Evolutionary conservation across 495 filamentous ascomycete species (phyloP).

Genomic region (Penicillium robsamsonii): DNA sequence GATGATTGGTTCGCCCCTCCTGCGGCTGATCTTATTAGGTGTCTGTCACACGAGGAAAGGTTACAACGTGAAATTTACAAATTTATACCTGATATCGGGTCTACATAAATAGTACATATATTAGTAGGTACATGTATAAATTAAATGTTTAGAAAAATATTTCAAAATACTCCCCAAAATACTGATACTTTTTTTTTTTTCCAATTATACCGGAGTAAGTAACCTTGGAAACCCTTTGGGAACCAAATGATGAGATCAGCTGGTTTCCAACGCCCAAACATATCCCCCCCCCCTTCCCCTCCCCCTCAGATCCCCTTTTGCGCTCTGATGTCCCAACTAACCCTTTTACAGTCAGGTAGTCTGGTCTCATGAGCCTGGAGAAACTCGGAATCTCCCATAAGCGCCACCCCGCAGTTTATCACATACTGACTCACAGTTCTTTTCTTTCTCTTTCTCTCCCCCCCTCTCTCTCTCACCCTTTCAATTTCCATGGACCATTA

Average conservation of each 20-base stretch:
- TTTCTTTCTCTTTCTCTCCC: neutral
- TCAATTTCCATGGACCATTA: neutral
- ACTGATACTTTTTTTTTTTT: neutral
- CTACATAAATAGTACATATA: neutral
- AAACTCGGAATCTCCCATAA: slow-evolving; percentile 5
- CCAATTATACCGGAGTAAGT: neutral
- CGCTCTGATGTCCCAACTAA: slow-evolving; percentile 7
- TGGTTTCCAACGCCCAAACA: slow-evolving; percentile 7
- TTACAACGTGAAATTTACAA: neutral
- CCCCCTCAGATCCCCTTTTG: slow-evolving; percentile 1
- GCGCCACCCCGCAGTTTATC: slow-evolving; percentile 20
- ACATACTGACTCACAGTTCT: slow-evolving; percentile 9
- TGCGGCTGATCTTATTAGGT: slow-evolving; percentile 12
- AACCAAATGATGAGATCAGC: slow-evolving; percentile 11
- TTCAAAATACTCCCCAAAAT: no score
- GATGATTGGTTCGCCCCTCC: slow-evolving; percentile 24
- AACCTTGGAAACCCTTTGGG: neutral
- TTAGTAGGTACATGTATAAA: neutral
- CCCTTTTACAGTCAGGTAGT: neutral
- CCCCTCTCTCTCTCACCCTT: neutral
- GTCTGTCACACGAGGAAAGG: slow-evolving; percentile 23
- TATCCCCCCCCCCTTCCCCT: no score
- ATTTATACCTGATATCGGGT: no score
- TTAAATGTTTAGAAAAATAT: neutral
- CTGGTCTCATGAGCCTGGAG: slow-evolving; percentile 12